Evolutionary conservation across 75 land plant genomes (phyloP).

Genomic region (Selaginella moellendorffii): DNA sequence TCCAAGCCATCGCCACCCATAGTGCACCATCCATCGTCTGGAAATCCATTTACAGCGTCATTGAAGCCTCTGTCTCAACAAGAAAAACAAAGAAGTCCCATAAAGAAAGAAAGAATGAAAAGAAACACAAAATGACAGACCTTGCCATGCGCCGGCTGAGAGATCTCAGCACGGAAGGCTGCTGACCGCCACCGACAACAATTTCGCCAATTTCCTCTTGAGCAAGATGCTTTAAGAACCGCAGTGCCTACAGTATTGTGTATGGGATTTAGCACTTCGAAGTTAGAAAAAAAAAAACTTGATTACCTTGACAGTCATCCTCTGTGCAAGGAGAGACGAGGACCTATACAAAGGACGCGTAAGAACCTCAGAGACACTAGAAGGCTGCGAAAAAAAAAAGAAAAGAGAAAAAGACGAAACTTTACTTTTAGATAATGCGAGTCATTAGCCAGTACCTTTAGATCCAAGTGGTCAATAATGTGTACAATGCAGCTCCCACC

Average conservation of each 20-base stretch:
- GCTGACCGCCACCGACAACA: constrained; percentile 44
- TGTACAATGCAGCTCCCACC: constrained; percentile 84
- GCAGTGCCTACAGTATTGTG: constrained; percentile 51
- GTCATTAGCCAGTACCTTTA: constrained; percentile 82
- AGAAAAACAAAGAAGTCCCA: background rate
- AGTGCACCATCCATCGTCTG: constrained; percentile 98
- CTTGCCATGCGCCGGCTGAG: constrained; percentile 74
- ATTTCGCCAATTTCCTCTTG: constrained; percentile 57
- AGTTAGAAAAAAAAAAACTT: too few relatives aligned
- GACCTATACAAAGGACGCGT: constrained; percentile 94
- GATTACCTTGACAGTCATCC: constrained; percentile 79
- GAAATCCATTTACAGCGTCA: constrained; percentile 93
- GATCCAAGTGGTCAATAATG: constrained; percentile 87
- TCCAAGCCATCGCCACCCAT: constrained; percentile 77
- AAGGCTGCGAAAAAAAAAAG: constrained; percentile 35
- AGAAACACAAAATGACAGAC: too few relatives aligned
- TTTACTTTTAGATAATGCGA: too few relatives aligned
- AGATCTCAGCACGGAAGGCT: constrained; percentile 65
- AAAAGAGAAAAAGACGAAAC: too few relatives aligned
- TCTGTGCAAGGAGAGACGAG: constrained; percentile 83
- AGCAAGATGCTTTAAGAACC: constrained; percentile 54
- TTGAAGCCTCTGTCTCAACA: constrained; percentile 98
- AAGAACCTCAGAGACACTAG: constrained; percentile 90
- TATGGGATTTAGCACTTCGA: too few relatives aligned
- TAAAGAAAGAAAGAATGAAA: background rate